These are phyloP conservation scores for Lactarius deliciosus DNA, from an alignment of 768 basidiomycete species.

Conservation along the genomic window DNA sequence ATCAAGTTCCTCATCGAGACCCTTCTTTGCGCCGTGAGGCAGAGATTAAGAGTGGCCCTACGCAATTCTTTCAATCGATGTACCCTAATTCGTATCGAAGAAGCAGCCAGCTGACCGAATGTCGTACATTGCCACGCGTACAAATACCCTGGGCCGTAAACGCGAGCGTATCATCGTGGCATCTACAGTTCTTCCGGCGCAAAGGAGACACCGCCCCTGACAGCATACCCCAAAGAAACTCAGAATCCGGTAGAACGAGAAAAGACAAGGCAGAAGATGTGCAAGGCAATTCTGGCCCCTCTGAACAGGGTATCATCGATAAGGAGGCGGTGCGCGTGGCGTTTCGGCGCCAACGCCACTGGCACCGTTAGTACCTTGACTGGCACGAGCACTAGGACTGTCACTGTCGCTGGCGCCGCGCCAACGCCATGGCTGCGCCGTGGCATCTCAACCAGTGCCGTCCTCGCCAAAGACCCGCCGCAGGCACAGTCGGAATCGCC, in stretches of 20 bases:
- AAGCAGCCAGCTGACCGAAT: background rate
- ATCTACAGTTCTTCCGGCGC: background rate
- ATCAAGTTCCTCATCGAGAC: background rate
- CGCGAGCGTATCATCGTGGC: background rate
- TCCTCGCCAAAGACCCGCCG: background rate
- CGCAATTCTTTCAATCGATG: background rate
- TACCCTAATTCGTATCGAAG: background rate
- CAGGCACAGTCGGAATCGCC: constrained; percentile 42
- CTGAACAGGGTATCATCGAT: constrained; percentile 12
- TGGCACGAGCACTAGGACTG: too few species aligned
- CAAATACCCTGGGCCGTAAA: constrained; percentile 14
- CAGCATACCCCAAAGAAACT: background rate
- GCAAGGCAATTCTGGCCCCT: constrained; percentile 1
- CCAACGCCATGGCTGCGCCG: constrained; percentile 3
- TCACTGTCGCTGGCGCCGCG: background rate
- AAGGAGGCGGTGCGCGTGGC: constrained; percentile 10
- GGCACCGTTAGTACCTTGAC: background rate
- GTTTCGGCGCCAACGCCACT: background rate
- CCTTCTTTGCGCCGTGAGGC: background rate
- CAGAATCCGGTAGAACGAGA: background rate
- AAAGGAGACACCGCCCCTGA: background rate
- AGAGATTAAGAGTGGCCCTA: background rate
- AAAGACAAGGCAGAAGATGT: background rate
- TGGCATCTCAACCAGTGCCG: constrained; percentile 5
- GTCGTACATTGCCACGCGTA: background rate